Percentiles rank a stretch among this genome's conserved stretches.
Evolutionary conservation across 495 filamentous ascomycete genomes (phyloP).

Genomic region (Penicillium canescens): DNA sequence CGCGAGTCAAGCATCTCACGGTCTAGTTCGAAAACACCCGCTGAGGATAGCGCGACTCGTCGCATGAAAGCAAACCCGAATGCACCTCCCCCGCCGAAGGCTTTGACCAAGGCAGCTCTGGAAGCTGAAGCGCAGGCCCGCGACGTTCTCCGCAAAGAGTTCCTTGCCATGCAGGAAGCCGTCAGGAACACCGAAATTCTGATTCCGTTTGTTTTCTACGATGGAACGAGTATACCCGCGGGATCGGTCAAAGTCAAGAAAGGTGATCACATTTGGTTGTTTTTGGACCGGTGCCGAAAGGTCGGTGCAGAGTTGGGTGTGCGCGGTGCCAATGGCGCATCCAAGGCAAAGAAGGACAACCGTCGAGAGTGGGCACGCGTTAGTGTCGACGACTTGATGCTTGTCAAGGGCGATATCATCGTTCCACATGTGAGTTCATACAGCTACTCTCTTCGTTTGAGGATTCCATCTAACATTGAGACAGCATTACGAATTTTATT

Average conservation of each 20-base stretch:
- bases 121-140: constrained; percentile 78
- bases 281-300: constrained; percentile 86
- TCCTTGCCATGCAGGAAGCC: constrained; percentile 76
- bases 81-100: constrained; percentile 69
- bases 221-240: constrained; percentile 92
- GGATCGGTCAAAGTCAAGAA: constrained; percentile 85
- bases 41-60: constrained; percentile 41
- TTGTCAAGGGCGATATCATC: constrained; percentile 89
- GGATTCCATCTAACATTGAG: constrained; percentile 18
- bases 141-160: constrained; percentile 83
- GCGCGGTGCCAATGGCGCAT: constrained; percentile 53
- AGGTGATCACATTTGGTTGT: constrained; percentile 87
- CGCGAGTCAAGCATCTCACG: constrained; percentile 37
- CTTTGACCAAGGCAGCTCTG: constrained; percentile 82
- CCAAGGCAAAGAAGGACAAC: constrained; percentile 59
- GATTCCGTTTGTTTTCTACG: constrained; percentile 97
- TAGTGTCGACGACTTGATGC: constrained; percentile 93
- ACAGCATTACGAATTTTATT: constrained; percentile 95
- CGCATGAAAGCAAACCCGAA: constrained; percentile 68
- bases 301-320: constrained; percentile 82
- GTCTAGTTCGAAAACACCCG: constrained; percentile 39
- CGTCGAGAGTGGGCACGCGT: constrained; percentile 89
- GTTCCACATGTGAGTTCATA: constrained; percentile 79
- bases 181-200: constrained; percentile 88
- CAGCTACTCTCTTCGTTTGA: background rate